Base-by-base conservation (phyloP, 192 early-diverging fungal species). In the Backusella mclennaniae region DNA sequence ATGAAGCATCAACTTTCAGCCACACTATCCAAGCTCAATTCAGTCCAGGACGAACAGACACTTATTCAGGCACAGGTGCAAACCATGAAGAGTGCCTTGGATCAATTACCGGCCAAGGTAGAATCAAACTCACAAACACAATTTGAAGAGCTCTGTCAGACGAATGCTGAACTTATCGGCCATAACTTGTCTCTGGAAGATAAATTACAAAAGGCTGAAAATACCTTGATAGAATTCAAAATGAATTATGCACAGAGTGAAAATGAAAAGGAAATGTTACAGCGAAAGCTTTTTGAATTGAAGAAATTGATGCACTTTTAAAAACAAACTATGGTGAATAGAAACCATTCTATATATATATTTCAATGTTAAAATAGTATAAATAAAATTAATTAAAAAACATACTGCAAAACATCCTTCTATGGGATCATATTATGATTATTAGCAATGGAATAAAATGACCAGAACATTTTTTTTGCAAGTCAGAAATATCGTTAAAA, bases 191-290 rank as follows among this genome's bases (percentile, higher is more conserved):
- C 85, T 71, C 79, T 93, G 19, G 91, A 92, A 59, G 90, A 93
- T 77, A 82, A 89, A 38, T 66, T 92, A 69, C 81, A 86, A 44
- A 85, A 88, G 42, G 79, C 90, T 71, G 90, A 92, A 80, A 83
- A 84, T 7, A 83, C 89, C 66, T 56, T 94, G 56, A 84, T 91
- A 41, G 76, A 74, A 35, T 69, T 91, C 36, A 95, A 96, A 81
- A 86, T 92, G 82, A 77, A 87, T 59, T 95, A 93, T 77, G 95
- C 95, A 1, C 90, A 97, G 80, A 91, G 87, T 77, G 96, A 96
- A 77, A 93, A 92, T 80, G 91, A 97, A 71, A 78, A 90, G 44
- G 92, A 90, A 67, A 76, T 85, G n/a, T 78, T 96, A 76, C 81
- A 85, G 26, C 83, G 88, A 72, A 68, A 71, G 21, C 59, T 82